phyloP scores from a whole-genome alignment of 768 basidiomycete genomes.

The button mushroom (Agaricus bisporus) region DNA sequence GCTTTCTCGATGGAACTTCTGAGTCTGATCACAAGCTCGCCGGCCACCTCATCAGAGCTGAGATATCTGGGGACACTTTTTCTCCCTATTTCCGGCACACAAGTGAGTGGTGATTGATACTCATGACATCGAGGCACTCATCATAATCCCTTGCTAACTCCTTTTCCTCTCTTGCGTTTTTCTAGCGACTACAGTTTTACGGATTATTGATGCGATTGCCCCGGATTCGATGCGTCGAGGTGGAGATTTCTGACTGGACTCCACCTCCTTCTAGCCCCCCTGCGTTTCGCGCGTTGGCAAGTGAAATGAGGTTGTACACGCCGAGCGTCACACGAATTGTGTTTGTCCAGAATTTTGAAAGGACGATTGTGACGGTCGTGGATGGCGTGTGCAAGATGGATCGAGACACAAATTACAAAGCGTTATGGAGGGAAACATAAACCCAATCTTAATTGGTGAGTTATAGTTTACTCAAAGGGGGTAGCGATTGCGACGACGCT shows the following conservation, averaged over 20 bases:
- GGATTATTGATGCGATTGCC: conserved; percentile 49
- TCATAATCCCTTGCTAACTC: conserved; percentile 5
- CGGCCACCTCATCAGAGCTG: conserved; percentile 30
- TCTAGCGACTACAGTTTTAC: conserved; percentile 57
- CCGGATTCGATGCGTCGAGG: conserved; percentile 47
- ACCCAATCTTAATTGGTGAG: conserved; percentile 7
- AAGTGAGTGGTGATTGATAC: conserved; percentile 32
- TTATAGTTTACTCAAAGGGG: not conserved
- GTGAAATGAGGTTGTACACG: conserved; percentile 57
- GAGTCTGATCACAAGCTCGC: conserved; percentile 29
- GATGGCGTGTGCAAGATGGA: conserved; percentile 31
- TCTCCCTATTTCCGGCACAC: conserved; percentile 48
- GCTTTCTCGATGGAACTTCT: conserved; percentile 51
- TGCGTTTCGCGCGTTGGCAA: conserved; percentile 52
- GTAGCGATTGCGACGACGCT: not conserved
- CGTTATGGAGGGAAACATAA: conserved; percentile 29
- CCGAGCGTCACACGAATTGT: conserved; percentile 44
- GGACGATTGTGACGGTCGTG: conserved; percentile 38
- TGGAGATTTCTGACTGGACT: conserved; percentile 63
- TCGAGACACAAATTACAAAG: conserved; percentile 21
- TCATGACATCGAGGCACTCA: conserved; percentile 2
- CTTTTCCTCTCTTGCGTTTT: not conserved
- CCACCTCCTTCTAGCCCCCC: conserved; percentile 46
- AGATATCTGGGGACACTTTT: conserved; percentile 61
- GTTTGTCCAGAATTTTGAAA: conserved; percentile 61